Percentiles rank a stretch among this genome's conserved stretches.
phyloP scores from a whole-genome alignment of 2,329 filamentous ascomycete species.

The Elsinoe batatas region DNA sequence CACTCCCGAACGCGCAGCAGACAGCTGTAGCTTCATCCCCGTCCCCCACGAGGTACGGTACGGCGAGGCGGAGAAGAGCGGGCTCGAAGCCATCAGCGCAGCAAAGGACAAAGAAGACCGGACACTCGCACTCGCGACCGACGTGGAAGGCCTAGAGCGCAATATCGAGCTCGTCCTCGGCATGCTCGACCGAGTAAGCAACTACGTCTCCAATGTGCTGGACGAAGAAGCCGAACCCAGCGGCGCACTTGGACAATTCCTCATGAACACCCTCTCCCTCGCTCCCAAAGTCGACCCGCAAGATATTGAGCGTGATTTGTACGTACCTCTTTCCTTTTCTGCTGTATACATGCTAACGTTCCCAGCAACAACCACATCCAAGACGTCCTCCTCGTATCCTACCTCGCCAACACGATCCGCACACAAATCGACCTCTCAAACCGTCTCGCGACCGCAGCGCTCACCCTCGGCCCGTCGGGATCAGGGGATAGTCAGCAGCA shows the following conservation, averaged over 20 bases:
- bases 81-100: constrained; percentile 71
- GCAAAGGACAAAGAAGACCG: constrained; percentile 73
- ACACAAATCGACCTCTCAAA: constrained; percentile 98
- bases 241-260: constrained; percentile 84
- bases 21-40: constrained; percentile 95
- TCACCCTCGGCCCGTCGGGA: constrained; percentile 34
- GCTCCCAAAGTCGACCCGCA: constrained; percentile 87
- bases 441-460: constrained; percentile 62
- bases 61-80: constrained; percentile 65
- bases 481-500: constrained; percentile 18
- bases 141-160: constrained; percentile 80
- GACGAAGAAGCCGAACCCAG: constrained; percentile 88
- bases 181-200: constrained; percentile 82
- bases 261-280: constrained; percentile 86
- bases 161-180: constrained; percentile 79
- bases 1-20: constrained; percentile 85
- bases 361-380: constrained; percentile 93
- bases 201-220: constrained; percentile 85
- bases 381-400: constrained; percentile 95
- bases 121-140: constrained; percentile 63
- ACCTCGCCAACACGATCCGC: constrained; percentile 96
- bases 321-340: constrained; percentile 27
- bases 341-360: constrained; percentile 19
- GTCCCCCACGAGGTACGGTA: constrained; percentile 93
- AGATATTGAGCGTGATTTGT: constrained; percentile 92